Evolutionary conservation across 1,284 basidiomycete species (phyloP).

Genomic region (Ustilago crameri): DNA sequence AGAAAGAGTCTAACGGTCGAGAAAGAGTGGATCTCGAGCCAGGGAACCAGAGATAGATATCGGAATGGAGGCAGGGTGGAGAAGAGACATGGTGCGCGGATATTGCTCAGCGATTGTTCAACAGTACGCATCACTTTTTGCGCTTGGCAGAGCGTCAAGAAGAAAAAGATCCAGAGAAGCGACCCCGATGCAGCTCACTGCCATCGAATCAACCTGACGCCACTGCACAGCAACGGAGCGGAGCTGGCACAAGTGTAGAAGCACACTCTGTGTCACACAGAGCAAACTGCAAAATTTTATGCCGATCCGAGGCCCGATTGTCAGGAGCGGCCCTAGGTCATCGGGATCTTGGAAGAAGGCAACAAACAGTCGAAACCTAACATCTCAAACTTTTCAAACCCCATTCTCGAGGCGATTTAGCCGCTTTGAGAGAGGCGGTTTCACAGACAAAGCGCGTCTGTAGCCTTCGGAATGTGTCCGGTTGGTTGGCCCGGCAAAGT

Average conservation of each 20-base stretch:
- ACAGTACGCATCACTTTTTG: neutral
- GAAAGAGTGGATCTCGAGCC: too few relatives aligned
- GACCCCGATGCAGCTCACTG: neutral
- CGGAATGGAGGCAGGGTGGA: too few relatives aligned
- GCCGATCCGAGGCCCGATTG: neutral
- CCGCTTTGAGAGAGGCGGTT: neutral
- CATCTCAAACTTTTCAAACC: neutral
- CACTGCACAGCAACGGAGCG: constrained; percentile 14
- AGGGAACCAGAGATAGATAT: too few relatives aligned
- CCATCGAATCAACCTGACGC: constrained; percentile 2
- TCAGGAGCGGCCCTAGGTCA: neutral
- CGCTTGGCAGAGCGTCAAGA: constrained; percentile 1
- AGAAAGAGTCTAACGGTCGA: too few relatives aligned
- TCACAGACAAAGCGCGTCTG: neutral
- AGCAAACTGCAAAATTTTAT: constrained; percentile 1
- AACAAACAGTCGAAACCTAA: constrained; percentile 1
- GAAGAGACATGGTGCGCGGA: too few relatives aligned
- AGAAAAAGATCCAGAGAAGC: neutral
- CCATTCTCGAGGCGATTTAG: neutral
- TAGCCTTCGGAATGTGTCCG: constrained; percentile 1
- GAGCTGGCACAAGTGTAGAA: too few relatives aligned
- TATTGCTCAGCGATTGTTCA: too few relatives aligned
- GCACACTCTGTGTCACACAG: too few relatives aligned
- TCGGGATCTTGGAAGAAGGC: neutral
- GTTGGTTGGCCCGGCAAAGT: constrained; percentile 5